A percentile compares a stretch with the other conserved stretches of the same genome.
Evolutionary conservation across 495 filamentous ascomycete genomes (phyloP).

Genomic region (Xylaria cubensis): DNA sequence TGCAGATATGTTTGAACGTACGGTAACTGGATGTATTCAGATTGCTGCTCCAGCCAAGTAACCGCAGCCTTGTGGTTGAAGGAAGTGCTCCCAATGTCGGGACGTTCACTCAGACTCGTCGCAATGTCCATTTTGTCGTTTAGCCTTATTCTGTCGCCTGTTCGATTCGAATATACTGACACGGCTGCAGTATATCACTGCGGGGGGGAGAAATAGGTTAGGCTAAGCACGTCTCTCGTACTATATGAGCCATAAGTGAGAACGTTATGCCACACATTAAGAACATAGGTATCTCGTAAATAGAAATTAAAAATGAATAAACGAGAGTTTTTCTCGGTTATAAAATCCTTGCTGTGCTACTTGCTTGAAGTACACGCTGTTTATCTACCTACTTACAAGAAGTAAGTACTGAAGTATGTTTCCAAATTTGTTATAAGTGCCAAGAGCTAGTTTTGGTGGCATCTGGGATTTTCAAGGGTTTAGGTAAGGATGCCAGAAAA

Average conservation of each 20-base stretch:
- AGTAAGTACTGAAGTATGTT: not conserved
- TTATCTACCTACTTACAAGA: not conserved
- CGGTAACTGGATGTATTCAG: slow-evolving; percentile 36
- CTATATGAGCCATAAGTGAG: not conserved
- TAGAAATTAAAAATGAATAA: not conserved
- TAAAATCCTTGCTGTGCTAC: not conserved
- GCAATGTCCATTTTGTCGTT: not conserved
- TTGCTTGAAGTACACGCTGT: not conserved
- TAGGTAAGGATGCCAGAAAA: not conserved
- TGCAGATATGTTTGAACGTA: slow-evolving; percentile 21
- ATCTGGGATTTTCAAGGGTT: slow-evolving; percentile 27
- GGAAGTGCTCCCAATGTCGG: slow-evolving; percentile 32
- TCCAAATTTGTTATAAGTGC: not conserved
- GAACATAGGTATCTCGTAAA: not conserved
- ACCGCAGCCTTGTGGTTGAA: slow-evolving; percentile 42
- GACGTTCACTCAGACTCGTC: slow-evolving; percentile 32
- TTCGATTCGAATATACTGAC: not conserved
- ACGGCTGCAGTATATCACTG: not conserved
- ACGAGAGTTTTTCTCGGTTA: not conserved
- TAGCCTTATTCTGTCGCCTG: not conserved
- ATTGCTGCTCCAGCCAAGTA: slow-evolving; percentile 47
- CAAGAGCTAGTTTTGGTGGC: slow-evolving; percentile 24
- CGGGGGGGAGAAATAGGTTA: not conserved
- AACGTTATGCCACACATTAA: not conserved
- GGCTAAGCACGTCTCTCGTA: not conserved